phyloP scores from a whole-genome alignment of 1,284 basidiomycete genomes.

The Rhodotorula sp. region DNA sequence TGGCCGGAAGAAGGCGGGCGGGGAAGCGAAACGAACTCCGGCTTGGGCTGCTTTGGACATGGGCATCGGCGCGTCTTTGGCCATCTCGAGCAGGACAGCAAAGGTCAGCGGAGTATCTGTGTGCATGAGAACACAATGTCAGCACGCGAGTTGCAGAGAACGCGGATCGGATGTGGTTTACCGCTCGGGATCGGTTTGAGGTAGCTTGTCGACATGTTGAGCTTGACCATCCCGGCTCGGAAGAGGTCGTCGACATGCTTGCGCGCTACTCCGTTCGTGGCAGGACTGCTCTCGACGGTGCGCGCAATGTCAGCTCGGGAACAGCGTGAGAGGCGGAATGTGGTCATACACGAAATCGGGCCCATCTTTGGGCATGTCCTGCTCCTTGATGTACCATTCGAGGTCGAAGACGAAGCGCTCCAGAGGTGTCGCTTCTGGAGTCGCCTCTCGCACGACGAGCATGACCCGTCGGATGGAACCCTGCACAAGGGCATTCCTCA shows the following conservation, averaged over 20 bases:
- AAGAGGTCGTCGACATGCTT: constrained; percentile 70
- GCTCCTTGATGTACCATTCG: constrained; percentile 66
- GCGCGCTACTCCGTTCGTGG: constrained; percentile 61
- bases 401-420: constrained; percentile 64
- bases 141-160: too few species aligned
- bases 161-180: background rate
- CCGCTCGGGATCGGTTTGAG: constrained; percentile 51
- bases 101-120: constrained; percentile 73
- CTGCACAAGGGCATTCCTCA: constrained; percentile 49
- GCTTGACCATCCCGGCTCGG: constrained; percentile 78
- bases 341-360: constrained; percentile 47
- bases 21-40: constrained; percentile 48
- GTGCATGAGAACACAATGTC: background rate
- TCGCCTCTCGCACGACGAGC: constrained; percentile 69
- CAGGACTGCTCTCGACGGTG: constrained; percentile 51
- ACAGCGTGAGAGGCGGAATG: too few species aligned
- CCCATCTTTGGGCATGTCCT: constrained; percentile 62
- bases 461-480: constrained; percentile 70
- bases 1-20: background rate
- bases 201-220: constrained; percentile 75
- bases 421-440: constrained; percentile 54
- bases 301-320: constrained; percentile 19
- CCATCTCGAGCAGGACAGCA: constrained; percentile 75
- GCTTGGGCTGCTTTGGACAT: constrained; percentile 52
- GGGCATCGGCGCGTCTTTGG: constrained; percentile 64